These are phyloP conservation scores for Hypoxylon lienhwacheense DNA, from an alignment of 495 filamentous ascomycete genomes.

Conservation along the genomic window DNA sequence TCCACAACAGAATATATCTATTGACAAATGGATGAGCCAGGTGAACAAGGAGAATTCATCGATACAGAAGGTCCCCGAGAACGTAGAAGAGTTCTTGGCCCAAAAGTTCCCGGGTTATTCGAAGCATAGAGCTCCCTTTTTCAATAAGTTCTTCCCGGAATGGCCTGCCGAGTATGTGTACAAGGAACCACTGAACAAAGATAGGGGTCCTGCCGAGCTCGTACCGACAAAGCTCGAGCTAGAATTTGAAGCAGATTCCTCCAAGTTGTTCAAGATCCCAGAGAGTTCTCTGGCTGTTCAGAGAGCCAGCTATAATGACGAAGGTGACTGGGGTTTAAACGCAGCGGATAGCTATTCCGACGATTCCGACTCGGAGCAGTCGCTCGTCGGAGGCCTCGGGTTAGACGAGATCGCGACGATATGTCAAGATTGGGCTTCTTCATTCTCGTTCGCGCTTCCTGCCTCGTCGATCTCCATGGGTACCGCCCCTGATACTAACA, in stretches of 20 bases:
- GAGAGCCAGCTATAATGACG: conserved; percentile 58
- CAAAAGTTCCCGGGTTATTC: conserved; percentile 72
- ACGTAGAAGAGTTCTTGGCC: conserved; percentile 66
- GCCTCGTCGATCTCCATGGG: conserved; percentile 26
- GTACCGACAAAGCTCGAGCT: conserved; percentile 84
- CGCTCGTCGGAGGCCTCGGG: conserved; percentile 64
- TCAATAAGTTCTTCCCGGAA: conserved; percentile 72
- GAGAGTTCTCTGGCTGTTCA: conserved; percentile 52
- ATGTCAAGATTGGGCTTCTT: conserved; percentile 79
- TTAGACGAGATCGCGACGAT: conserved; percentile 75
- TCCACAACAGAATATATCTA: conserved; percentile 24
- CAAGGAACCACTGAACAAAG: conserved; percentile 69
- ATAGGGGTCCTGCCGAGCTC: conserved; percentile 63
- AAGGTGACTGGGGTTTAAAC: conserved; percentile 53
- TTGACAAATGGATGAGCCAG: conserved; percentile 39
- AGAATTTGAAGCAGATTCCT: conserved; percentile 79
- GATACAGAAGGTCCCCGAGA: conserved; percentile 55
- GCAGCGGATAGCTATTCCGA: conserved; percentile 41
- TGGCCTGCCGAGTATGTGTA: conserved; percentile 70
- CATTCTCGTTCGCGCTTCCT: conserved; percentile 54
- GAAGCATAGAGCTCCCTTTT: conserved; percentile 62
- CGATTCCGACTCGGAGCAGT: conserved; percentile 60
- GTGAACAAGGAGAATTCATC: conserved; percentile 50
- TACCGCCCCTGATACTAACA: conserved; percentile 26
- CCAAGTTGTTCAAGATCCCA: conserved; percentile 72